Evolutionary conservation across 2,329 filamentous ascomycete species (phyloP).

Genomic region (Paecilomyces sp.): DNA sequence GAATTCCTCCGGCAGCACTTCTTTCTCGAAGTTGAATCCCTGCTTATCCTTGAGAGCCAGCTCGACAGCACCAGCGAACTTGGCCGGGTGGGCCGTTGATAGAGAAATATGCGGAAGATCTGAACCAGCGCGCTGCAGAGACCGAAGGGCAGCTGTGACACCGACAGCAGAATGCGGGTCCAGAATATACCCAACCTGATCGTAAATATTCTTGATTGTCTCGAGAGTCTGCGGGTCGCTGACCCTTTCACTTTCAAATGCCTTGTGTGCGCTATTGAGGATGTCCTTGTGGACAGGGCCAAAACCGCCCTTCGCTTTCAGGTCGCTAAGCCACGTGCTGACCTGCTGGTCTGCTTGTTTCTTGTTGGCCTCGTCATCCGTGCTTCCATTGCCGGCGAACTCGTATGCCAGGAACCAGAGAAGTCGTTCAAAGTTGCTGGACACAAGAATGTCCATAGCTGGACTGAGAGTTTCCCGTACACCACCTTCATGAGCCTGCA

Average conservation of each 20-base stretch:
- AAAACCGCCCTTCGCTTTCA: slow-evolving; percentile 79
- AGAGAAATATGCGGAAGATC: slow-evolving; percentile 64
- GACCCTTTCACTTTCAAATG: slow-evolving; percentile 74
- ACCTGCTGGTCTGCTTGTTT: slow-evolving; percentile 64
- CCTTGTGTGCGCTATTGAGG: slow-evolving; percentile 60
- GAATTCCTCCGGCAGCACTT: slow-evolving; percentile 76
- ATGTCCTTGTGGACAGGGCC: slow-evolving; percentile 64
- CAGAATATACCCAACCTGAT: slow-evolving; percentile 64
- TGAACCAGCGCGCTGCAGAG: slow-evolving; percentile 48
- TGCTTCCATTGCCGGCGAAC: slow-evolving; percentile 49
- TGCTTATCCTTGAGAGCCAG: slow-evolving; percentile 63
- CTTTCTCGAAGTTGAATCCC: slow-evolving; percentile 65
- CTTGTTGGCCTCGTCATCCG: slow-evolving; percentile 35
- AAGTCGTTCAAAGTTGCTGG: slow-evolving; percentile 91
- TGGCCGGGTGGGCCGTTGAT: slow-evolving; percentile 91
- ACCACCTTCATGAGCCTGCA: slow-evolving; percentile 44
- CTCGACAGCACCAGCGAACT: slow-evolving; percentile 82
- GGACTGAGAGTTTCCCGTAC: slow-evolving; percentile 89
- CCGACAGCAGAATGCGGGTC: slow-evolving; percentile 92
- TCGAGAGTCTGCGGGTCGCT: slow-evolving; percentile 59
- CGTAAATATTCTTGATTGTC: slow-evolving; percentile 46
- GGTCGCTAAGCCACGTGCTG: slow-evolving; percentile 64
- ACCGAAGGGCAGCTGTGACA: slow-evolving; percentile 66
- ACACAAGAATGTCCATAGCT: slow-evolving; percentile 96
- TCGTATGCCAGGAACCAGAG: slow-evolving; percentile 77